A percentile compares a stretch with the other conserved stretches of the same genome.
Evolutionary conservation across 2,329 filamentous ascomycete genomes (phyloP).

Genomic region (Cladophialophora bantiana): DNA sequence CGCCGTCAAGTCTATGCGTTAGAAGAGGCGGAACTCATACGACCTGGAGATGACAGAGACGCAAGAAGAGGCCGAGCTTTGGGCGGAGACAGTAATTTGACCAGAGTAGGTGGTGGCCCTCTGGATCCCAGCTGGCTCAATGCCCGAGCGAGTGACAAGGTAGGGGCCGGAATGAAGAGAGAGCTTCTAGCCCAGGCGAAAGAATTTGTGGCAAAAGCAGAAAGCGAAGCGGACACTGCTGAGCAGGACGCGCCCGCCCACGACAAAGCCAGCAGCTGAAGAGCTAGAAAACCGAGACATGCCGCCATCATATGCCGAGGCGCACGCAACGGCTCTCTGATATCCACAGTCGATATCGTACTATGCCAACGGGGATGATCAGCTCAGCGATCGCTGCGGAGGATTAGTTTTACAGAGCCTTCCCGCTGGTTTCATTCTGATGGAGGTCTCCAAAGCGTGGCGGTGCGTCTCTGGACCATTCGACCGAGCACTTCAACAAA

Average conservation of each 20-base stretch:
- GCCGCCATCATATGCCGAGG: neutral
- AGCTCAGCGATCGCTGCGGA: no score
- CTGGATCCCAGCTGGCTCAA: conserved; percentile 91
- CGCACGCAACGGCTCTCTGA: neutral
- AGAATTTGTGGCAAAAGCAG: conserved; percentile 56
- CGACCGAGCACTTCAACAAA: no score
- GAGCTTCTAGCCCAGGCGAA: conserved; percentile 75
- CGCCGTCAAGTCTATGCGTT: conserved; percentile 78
- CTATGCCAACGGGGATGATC: no score
- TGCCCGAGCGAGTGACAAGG: conserved; percentile 75
- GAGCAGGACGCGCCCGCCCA: neutral
- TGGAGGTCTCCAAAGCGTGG: no score
- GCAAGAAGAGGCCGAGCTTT: conserved; percentile 34
- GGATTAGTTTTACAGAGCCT: no score
- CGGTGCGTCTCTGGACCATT: no score
- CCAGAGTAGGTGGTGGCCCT: conserved; percentile 55
- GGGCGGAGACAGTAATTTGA: conserved; percentile 43
- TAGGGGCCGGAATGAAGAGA: conserved; percentile 81
- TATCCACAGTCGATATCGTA: neutral
- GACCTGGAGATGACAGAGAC: conserved; percentile 43
- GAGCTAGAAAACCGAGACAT: neutral
- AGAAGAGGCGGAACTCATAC: conserved; percentile 79
- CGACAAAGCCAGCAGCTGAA: neutral
- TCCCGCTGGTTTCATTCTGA: no score
- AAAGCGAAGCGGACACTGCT: conserved; percentile 2